A percentile compares a stretch with the other conserved stretches of the same genome.
These are phyloP conservation scores for Lobosporangium transversale DNA, from an alignment of 192 early-diverging fungal genomes.

Conservation along the genomic window DNA sequence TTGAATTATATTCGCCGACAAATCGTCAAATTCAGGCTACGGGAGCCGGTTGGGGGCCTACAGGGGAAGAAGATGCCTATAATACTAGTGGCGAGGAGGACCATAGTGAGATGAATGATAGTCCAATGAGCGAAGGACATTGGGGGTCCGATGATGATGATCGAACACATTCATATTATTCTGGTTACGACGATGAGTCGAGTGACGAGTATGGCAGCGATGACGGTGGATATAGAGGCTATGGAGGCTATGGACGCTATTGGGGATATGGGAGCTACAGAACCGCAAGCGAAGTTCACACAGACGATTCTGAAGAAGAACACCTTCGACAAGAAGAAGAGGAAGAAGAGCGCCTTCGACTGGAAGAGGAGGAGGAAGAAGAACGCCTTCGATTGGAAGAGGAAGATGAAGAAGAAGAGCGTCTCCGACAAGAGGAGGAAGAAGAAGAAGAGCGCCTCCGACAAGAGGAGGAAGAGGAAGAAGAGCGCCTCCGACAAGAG, in stretches of 20 bases:
- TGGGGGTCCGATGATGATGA: conserved; percentile 1
- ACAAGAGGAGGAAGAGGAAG: not conserved
- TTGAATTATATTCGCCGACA: not conserved
- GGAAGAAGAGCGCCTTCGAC: not conserved
- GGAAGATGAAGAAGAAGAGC: not conserved
- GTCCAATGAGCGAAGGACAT: not conserved
- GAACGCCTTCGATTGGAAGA: not conserved
- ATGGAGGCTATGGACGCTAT: not conserved
- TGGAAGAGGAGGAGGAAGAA: not conserved
- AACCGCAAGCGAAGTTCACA: not conserved
- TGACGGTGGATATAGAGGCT: not conserved
- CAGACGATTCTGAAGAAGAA: not conserved
- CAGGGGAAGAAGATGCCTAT: not conserved
- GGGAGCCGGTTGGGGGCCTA: not conserved
- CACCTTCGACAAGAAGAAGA: conserved; percentile 4
- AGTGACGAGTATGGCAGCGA: not conserved
- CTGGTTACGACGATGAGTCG: no score
- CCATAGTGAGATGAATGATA: no score
- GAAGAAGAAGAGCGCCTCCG: conserved; percentile 1
- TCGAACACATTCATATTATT: no score
- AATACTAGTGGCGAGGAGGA: no score
- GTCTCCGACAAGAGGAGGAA: not conserved
- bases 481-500: not conserved
- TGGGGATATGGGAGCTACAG: not conserved
- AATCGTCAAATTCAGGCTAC: not conserved